Conservation (phyloP, 306 rosid species). For the Sicyos edulis region DNA sequence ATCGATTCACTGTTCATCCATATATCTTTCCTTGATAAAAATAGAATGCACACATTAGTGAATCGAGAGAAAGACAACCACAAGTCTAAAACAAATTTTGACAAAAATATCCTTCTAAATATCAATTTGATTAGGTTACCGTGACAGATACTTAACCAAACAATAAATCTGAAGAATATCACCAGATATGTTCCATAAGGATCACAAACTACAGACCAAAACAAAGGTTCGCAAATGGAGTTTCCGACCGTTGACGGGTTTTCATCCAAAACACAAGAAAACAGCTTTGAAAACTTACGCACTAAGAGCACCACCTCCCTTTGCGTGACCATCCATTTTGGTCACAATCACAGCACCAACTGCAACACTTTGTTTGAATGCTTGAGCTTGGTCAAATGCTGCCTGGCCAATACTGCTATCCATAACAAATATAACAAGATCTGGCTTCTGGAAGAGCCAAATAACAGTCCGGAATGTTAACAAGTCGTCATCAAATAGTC, state of each 20-base stretch:
- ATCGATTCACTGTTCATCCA: not conserved
- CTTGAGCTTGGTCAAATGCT: conserved; percentile 85
- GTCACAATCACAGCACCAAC: conserved; percentile 86
- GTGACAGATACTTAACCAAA: not conserved
- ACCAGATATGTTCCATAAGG: not conserved
- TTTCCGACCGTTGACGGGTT: not conserved
- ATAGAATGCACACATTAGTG: not conserved
- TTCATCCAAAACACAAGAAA: not conserved
- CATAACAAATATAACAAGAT: conserved; percentile 84
- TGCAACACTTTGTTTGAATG: conserved; percentile 68
- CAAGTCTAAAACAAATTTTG: not conserved
- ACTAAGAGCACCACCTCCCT: conserved; percentile 87
- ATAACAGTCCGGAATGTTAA: conserved; percentile 22
- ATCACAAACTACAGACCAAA: not conserved
- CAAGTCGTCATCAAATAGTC: not conserved
- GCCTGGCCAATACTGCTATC: conserved; percentile 92
- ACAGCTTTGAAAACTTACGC: conserved; percentile 45
- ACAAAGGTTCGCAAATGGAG: not conserved
- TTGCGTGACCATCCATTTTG: conserved; percentile 85
- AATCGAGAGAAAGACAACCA: not conserved
- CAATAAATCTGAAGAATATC: not conserved
- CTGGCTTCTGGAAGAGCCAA: conserved; percentile 57
- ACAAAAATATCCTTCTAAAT: not conserved
- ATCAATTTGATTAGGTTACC: not conserved
- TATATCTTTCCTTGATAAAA: not conserved